These are phyloP conservation scores for Chenopodium album DNA, from an alignment of 148 eudicot species.

Conservation along the genomic window DNA sequence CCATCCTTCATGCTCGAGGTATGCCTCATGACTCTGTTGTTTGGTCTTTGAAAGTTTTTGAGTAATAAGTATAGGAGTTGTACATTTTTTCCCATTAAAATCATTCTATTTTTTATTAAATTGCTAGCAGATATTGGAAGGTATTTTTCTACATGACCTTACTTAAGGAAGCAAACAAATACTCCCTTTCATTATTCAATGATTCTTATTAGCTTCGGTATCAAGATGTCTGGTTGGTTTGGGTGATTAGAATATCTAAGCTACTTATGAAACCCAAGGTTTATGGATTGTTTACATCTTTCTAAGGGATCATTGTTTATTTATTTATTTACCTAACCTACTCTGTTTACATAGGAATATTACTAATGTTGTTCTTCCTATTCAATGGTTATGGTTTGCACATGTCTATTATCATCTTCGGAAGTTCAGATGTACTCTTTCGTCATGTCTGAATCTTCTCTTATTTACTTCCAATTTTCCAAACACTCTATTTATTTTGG, in stretches of 20 bases:
- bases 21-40: slow-evolving; percentile 8
- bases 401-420: background rate
- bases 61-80: background rate
- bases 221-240: background rate
- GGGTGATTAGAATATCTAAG: background rate
- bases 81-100: background rate
- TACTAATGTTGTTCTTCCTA: background rate
- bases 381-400: background rate
- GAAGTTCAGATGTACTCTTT: background rate
- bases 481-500: background rate
- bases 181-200: background rate
- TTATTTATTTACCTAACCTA: background rate
- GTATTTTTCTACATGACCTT: background rate
- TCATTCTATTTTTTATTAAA: background rate
- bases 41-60: background rate
- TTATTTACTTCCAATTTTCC: background rate
- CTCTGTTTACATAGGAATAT: background rate
- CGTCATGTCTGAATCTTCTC: background rate
- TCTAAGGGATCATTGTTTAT: background rate
- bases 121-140: background rate
- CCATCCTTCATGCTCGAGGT: slow-evolving; percentile 87
- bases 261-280: background rate
- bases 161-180: background rate
- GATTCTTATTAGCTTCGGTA: background rate
- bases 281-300: background rate